A percentile compares a stretch with the other conserved stretches of the same genome.
Conservation (phyloP, 2,329 filamentous ascomycete species). For the Fusarium pseudonygamai region DNA sequence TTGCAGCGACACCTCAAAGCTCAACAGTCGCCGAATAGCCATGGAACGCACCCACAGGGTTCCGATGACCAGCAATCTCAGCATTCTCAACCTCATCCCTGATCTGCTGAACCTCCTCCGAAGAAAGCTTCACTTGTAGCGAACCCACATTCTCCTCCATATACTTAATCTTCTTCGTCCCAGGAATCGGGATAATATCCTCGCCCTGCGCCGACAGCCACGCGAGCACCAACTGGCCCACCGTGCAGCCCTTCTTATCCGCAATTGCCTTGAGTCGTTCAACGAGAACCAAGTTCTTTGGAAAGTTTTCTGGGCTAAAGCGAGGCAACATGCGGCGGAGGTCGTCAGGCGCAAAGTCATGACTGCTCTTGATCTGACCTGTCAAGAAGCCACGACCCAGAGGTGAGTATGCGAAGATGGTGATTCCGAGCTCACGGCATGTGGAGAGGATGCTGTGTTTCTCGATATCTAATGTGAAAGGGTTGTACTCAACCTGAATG, state of each 20-base stretch:
- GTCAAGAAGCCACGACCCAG: neutral
- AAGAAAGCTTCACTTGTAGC: rapidly evolving
- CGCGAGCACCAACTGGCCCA: neutral
- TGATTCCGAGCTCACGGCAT: neutral
- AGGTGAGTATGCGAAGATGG: neutral
- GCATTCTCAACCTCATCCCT: neutral
- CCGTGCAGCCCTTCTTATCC: neutral
- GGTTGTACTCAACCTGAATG: neutral
- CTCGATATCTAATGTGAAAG: neutral
- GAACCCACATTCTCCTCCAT: neutral
- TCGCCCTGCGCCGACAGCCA: neutral
- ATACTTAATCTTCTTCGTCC: neutral
- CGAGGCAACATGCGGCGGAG: neutral
- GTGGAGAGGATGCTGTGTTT: neutral
- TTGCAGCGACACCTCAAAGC: neutral
- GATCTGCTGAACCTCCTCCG: neutral
- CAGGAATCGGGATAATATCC: neutral
- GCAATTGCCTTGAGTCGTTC: rapidly evolving
- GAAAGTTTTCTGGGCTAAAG: neutral
- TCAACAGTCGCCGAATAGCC: neutral
- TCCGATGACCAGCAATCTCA: neutral
- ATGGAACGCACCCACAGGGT: neutral
- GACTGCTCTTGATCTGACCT: neutral
- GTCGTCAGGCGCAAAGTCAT: neutral
- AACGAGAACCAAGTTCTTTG: neutral